Percentiles rank a stretch among this genome's conserved stretches.
Evolutionary conservation across 1,139 yeast species (phyloP).

Genomic region (Diutina rugosa): DNA sequence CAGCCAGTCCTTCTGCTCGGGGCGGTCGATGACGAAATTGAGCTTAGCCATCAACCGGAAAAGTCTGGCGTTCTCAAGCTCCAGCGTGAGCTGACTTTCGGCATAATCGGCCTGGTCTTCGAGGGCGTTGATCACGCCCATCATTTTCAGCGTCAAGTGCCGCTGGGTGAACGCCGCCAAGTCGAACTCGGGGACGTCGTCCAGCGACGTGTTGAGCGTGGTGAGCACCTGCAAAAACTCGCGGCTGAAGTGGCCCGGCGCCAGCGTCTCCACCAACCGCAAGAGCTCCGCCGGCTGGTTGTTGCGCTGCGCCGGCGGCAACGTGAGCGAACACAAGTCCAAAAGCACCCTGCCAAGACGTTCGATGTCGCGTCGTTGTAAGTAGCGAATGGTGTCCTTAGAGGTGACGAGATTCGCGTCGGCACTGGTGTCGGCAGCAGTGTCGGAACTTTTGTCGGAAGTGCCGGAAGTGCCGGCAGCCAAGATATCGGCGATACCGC

Average conservation of each 20-base stretch:
- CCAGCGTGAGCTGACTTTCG: constrained; percentile 56
- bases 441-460: not conserved
- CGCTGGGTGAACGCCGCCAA: constrained; percentile 9
- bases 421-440: constrained; percentile 8
- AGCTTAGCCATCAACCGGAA: constrained; percentile 74
- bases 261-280: constrained; percentile 9
- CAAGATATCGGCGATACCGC: constrained; percentile 64
- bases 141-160: constrained; percentile 24
- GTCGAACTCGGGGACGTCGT: constrained; percentile 4
- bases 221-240: constrained; percentile 11
- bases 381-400: constrained; percentile 9
- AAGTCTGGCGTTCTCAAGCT: constrained; percentile 79
- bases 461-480: constrained; percentile 13
- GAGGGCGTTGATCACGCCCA: constrained; percentile 37
- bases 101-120: constrained; percentile 48
- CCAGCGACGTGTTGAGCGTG: constrained; percentile 3
- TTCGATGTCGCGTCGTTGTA: constrained; percentile 41
- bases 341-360: constrained; percentile 46
- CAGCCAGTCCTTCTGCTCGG: constrained; percentile 51
- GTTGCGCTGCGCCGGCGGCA: constrained; percentile 16
- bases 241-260: constrained; percentile 10
- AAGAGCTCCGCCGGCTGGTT: constrained; percentile 5
- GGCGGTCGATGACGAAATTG: constrained; percentile 66
- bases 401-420: constrained; percentile 11
- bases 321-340: constrained; percentile 36